phyloP scores from a whole-genome alignment of 306 rosid genomes.

The Acmispon strigosus region DNA sequence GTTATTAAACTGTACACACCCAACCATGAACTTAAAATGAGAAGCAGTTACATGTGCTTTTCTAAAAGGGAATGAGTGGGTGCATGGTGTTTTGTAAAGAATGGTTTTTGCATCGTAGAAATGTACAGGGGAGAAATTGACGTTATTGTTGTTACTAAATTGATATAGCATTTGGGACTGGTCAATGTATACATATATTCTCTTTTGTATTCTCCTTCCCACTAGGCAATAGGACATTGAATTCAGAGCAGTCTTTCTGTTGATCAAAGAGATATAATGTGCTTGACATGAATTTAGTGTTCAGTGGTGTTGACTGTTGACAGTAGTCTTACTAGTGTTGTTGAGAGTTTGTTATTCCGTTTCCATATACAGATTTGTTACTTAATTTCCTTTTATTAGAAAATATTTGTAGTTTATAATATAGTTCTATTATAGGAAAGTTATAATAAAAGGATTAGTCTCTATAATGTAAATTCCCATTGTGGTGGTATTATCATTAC shows the following conservation, averaged over 20 bases:
- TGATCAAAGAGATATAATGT: not conserved
- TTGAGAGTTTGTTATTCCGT: not conserved
- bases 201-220: not conserved
- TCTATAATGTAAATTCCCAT: not conserved
- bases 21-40: not conserved
- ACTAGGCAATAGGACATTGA: not conserved
- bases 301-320: too few species aligned
- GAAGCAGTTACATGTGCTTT: too few species aligned
- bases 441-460: not conserved
- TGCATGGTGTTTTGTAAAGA: not conserved
- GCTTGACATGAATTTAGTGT: not conserved
- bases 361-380: not conserved
- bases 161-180: not conserved
- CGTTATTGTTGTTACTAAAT: not conserved
- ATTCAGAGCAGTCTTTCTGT: not conserved
- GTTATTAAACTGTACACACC: not conserved
- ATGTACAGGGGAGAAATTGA: not conserved
- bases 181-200: not conserved
- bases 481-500: not conserved
- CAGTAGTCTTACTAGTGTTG: not conserved
- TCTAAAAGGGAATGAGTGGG: not conserved
- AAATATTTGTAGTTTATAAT: not conserved
- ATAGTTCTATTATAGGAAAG: constrained; percentile 5
- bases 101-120: not conserved
- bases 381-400: too few species aligned